Conservation (phyloP, 2,329 filamentous ascomycete genomes). For the Ilyonectria destructans region DNA sequence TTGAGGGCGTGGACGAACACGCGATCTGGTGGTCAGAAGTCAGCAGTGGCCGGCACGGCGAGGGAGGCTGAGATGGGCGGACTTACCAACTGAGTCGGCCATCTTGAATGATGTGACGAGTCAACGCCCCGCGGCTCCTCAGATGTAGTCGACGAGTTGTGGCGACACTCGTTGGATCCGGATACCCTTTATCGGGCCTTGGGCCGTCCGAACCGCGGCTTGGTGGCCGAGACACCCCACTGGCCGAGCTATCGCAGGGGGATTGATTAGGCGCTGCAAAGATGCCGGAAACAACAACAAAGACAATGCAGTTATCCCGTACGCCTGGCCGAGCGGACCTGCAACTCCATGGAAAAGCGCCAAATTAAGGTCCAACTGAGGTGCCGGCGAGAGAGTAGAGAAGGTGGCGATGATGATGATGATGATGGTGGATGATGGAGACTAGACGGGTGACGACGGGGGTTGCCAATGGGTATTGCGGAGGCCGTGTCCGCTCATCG, state of each 20-base stretch:
- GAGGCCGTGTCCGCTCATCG: conserved; percentile 35
- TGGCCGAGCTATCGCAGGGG: conserved; percentile 25
- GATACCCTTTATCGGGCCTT: conserved; percentile 48
- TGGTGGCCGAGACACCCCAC: conserved; percentile 50
- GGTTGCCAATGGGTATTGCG: conserved; percentile 22
- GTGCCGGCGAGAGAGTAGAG: conserved; percentile 2
- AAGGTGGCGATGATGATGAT: conserved; percentile 18
- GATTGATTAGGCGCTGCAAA: conserved; percentile 20
- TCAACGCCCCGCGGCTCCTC: conserved; percentile 36
- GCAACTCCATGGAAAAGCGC: conserved; percentile 42
- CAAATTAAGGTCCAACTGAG: not conserved
- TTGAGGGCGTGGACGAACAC: conserved; percentile 99
- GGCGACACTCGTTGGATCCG: conserved; percentile 34
- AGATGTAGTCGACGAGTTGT: conserved; percentile 37
- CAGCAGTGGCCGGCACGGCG: conserved; percentile 16
- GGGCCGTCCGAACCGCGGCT: conserved; percentile 49
- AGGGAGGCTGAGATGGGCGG: conserved; percentile 14
- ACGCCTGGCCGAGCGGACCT: conserved; percentile 37
- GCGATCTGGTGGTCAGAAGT: conserved; percentile 76
- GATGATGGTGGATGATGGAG: conserved; percentile 26
- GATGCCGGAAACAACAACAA: conserved; percentile 19
- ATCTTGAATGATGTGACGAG: conserved; percentile 41
- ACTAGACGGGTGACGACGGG: conserved; percentile 23
- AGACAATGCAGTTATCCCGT: conserved; percentile 18
- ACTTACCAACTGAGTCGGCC: conserved; percentile 53